phyloP scores from a whole-genome alignment of 2,329 filamentous ascomycete genomes.

The Huntiella decipiens region DNA sequence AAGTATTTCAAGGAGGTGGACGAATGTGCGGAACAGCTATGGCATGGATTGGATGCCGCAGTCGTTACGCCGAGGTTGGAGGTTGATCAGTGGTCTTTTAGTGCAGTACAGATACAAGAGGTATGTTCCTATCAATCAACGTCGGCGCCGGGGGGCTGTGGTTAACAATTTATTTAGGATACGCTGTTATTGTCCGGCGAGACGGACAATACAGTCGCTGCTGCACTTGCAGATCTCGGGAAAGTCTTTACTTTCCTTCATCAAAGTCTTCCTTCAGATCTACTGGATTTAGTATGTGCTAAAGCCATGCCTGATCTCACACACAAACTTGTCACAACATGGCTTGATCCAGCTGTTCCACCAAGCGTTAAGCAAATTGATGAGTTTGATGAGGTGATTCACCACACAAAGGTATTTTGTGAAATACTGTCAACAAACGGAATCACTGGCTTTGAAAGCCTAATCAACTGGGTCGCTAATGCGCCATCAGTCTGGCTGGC shows the following conservation, averaged over 20 bases:
- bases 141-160: background rate
- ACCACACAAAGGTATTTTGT: constrained; percentile 45
- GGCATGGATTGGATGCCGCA: constrained; percentile 41
- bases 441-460: constrained; percentile 41
- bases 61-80: constrained; percentile 42
- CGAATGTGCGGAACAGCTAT: constrained; percentile 38
- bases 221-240: constrained; percentile 35
- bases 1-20: constrained; percentile 43
- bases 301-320: constrained; percentile 53
- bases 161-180: constrained; percentile 18
- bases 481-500: constrained; percentile 71
- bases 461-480: constrained; percentile 64
- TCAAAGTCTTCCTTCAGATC: constrained; percentile 30
- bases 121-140: constrained; percentile 16
- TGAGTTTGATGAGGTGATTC: constrained; percentile 52
- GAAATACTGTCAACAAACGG: constrained; percentile 38
- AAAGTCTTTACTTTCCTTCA: constrained; percentile 32
- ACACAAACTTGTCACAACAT: constrained; percentile 47
- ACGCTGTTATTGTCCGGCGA: constrained; percentile 25
- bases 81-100: constrained; percentile 18
- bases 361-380: constrained; percentile 51
- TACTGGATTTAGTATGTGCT: constrained; percentile 42
- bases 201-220: constrained; percentile 26
- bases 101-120: constrained; percentile 23
- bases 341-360: constrained; percentile 62